Conservation (phyloP, 2,329 filamentous ascomycete genomes). For the Didymella pomorum region DNA sequence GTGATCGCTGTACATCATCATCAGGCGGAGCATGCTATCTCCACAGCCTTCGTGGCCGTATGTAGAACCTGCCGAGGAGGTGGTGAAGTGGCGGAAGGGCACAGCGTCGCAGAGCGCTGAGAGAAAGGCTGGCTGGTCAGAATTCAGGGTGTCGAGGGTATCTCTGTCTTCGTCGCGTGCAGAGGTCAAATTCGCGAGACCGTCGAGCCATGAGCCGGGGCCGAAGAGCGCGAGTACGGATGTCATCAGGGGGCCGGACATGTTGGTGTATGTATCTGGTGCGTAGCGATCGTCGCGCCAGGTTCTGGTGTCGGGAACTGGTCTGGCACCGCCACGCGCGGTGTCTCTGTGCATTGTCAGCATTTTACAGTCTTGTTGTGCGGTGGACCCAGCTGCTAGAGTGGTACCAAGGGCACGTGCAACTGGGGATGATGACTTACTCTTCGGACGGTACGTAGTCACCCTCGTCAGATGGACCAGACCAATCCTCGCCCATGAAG, state of each 20-base stretch:
- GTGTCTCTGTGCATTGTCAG: constrained; percentile 1
- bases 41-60: background rate
- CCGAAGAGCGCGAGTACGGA: constrained; percentile 9
- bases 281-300: background rate
- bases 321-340: background rate
- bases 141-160: background rate
- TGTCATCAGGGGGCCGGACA: constrained; percentile 6
- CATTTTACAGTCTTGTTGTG: background rate
- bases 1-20: background rate
- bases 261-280: background rate
- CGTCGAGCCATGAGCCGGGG: background rate
- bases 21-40: background rate
- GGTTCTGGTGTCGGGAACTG: background rate
- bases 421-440: background rate
- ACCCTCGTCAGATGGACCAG: background rate
- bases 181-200: constrained; percentile 1
- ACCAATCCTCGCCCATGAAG: background rate
- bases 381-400: too few relatives aligned
- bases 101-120: background rate
- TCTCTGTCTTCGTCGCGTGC: background rate
- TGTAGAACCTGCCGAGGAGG: too few relatives aligned
- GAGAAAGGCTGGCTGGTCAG: background rate
- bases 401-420: too few relatives aligned
- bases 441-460: background rate
- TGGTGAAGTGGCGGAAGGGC: background rate